Evolutionary conservation across 768 basidiomycete genomes (phyloP), one percentile per base, ranked within the genome.

Genomic region (Multifurca ochricompacta): DNA sequence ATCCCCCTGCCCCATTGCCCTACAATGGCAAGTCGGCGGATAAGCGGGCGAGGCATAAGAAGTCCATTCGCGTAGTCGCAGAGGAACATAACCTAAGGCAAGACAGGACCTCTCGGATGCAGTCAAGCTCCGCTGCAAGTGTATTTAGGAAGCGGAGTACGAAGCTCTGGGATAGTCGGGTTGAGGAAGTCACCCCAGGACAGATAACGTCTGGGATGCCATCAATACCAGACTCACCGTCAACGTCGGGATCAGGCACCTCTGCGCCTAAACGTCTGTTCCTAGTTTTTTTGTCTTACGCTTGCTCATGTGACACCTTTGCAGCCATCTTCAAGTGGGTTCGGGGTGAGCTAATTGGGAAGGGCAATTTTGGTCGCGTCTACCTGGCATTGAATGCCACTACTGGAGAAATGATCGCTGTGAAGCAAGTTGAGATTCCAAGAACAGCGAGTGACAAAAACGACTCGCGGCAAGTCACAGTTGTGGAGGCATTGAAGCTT

Each of bases 361-460:
- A 90, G 65, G 96, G 96, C 23, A 94, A 93, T 11, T 99, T 94
- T 64, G 96, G 96, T 11, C 82, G 89, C 39, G 96, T 99, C 27
- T 99, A 97, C 65, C 81, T 98, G 51, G 96, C 91, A 16, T 74
- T 98, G 54, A 98, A 98, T 67, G 91, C 90, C 30, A 93, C 91
- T 3, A 95, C 93, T 0, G 93, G 93, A 53, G 94, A 98, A 70
- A 95, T 97, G 91, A 93, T 98, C 64, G 96, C 96, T 16, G 96
- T 99, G 60, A 99, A 99, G 70, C 96, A 98, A 70, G 96, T 99
- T 43, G 96, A 98, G 68, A 80, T 94, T 54, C 95, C 96, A 1
- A 81, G 82, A 47, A 94, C 92, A 7, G 82, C 83, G 16, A 91
- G 88, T 64, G 96, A 99, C 71, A 89, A 87, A 69, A 87, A 82